Evolutionary conservation across 345 rosid species (phyloP).

Genomic region (Jatropha curcas): DNA sequence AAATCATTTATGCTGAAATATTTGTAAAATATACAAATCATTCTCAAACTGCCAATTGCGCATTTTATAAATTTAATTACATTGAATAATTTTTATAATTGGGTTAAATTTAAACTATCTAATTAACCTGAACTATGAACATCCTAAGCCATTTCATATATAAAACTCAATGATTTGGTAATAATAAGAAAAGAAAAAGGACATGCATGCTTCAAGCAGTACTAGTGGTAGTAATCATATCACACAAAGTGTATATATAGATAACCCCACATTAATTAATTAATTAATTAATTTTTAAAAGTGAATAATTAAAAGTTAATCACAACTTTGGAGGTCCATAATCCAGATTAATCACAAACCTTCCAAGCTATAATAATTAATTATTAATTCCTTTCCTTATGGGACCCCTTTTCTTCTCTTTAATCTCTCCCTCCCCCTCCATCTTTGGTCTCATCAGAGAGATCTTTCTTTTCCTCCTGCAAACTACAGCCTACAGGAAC

Average conservation of each 20-base stretch:
- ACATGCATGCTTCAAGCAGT: not conserved
- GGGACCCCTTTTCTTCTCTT: slow-evolving; percentile 24
- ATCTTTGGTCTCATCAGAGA: slow-evolving; percentile 18
- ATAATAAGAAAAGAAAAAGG: slow-evolving; percentile 14
- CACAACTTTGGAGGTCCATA: slow-evolving; percentile 25
- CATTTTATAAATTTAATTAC: too few relatives aligned
- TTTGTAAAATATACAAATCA: too few relatives aligned
- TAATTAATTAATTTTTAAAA: not conserved
- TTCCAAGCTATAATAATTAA: slow-evolving; percentile 21
- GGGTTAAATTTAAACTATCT: too few relatives aligned
- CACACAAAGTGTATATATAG: slow-evolving; percentile 11
- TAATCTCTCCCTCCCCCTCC: too few relatives aligned
- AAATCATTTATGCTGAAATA: too few relatives aligned
- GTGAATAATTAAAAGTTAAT: not conserved
- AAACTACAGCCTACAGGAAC: too few relatives aligned
- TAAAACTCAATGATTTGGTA: slow-evolving; percentile 15
- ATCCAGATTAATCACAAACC: slow-evolving; percentile 29
- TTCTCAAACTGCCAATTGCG: too few relatives aligned
- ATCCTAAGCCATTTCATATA: not conserved
- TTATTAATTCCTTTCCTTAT: slow-evolving; percentile 10
- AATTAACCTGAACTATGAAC: slow-evolving; percentile 1
- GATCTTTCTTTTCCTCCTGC: not conserved
- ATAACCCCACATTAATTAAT: slow-evolving; percentile 13
- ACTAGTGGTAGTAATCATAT: slow-evolving; percentile 36
- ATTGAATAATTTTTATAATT: too few relatives aligned